Base-by-base conservation (phyloP, 73 alveolate genomes). In the Paramecium caudatum region DNA sequence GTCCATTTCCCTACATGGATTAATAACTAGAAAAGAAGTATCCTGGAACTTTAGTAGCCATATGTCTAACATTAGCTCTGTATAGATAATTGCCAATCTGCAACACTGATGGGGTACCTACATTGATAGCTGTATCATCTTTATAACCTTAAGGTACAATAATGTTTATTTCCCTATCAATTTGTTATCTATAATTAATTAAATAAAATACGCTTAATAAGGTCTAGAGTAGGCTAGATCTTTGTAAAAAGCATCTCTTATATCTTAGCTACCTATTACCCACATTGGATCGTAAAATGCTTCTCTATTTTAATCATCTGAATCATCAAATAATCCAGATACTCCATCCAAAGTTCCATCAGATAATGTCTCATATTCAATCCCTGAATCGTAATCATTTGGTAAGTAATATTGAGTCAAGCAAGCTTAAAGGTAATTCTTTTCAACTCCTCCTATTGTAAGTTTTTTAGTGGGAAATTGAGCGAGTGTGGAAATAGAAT, bases 71-170 rank as follows among this genome's bases (percentile, higher is more conserved):
- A 9, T 74, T 74, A 10, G 47, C 27, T 74, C 88, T 74, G 21
- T 41, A 74, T 6, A 41, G 10, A 34, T 41, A 19, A 9, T 43
- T 21, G 8, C 55, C 70, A 7, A 74, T 68, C 17, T 33, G 34
- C 7, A 65, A 36, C 8, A 65, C 19, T 0, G 36, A 33, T 47
- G 94, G 85, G 10, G 96, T 95, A 12, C 62, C 91, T 12, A 93
- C 93, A 82, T 94, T 93, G 2, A 95, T 63, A 25, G 94, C 84
- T 45, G 92, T 92, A 13, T 45, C 93, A 61, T 91, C 90, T 5
- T 90, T 90, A 45, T 90, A 62, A 1, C 97, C 98, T 78, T 84
- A 82, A 16, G 98, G 97, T 4, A 95, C 88, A 9, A 94, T 55
- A 3, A 93, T 61, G 74, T 94, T 94, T 7, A 95, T 82, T 80